Conservation (phyloP, 1,139 yeast genomes). For the Wickerhamiella infanticola region DNA sequence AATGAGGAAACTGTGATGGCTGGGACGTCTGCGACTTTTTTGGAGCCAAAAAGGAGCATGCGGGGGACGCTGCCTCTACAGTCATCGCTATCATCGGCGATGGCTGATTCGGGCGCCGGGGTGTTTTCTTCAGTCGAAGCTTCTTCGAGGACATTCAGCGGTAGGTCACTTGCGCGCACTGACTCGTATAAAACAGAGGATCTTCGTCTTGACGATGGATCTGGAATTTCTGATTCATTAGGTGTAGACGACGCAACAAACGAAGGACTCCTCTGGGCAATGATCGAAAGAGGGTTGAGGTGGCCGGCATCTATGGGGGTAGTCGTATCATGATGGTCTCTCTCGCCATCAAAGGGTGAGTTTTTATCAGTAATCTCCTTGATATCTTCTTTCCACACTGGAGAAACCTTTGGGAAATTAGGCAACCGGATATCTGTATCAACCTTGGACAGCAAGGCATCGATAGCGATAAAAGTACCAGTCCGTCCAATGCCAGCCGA, state of each 20-base stretch:
- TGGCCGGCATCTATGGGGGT: background rate
- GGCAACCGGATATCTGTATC: conserved; percentile 12
- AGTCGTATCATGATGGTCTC: conserved; percentile 2
- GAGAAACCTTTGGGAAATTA: conserved; percentile 8
- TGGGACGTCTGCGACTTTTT: background rate
- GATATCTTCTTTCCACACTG: conserved; percentile 11
- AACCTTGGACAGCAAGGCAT: conserved; percentile 20
- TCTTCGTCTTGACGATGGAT: background rate
- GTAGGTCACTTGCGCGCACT: background rate
- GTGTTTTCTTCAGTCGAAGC: background rate
- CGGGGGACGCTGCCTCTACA: background rate
- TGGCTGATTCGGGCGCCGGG: background rate
- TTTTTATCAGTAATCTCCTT: conserved; percentile 3
- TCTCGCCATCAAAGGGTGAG: conserved; percentile 11
- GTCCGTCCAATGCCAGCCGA: conserved; percentile 81
- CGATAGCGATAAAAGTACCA: conserved; percentile 61
- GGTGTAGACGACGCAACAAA: background rate
- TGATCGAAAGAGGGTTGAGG: background rate
- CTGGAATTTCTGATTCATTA: background rate
- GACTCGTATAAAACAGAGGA: background rate
- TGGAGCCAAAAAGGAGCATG: background rate
- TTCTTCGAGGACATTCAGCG: background rate
- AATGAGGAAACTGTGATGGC: background rate
- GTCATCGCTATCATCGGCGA: background rate
- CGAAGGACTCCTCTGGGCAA: background rate